Percentiles rank a stretch among this genome's conserved stretches.
These are phyloP conservation scores for Mallotus nudiflorus DNA, from an alignment of 345 rosid species.

Conservation along the genomic window DNA sequence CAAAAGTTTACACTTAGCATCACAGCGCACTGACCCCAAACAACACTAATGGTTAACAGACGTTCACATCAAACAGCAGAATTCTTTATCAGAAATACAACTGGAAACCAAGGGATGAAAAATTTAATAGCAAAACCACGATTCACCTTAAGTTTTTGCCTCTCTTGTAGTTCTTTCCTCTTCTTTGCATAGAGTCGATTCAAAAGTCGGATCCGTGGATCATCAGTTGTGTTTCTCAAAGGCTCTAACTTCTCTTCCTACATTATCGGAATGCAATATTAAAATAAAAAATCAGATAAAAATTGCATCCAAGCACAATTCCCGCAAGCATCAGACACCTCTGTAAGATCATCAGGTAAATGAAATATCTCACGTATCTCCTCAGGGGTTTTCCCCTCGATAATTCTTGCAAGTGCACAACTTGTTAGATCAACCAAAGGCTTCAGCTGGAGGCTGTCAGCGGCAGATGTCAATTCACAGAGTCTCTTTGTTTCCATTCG, in stretches of 20 bases:
- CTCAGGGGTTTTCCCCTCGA: conserved; percentile 85
- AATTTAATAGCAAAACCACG: not conserved
- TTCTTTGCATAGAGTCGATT: conserved; percentile 81
- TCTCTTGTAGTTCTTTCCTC: conserved; percentile 83
- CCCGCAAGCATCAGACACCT: conserved; percentile 48
- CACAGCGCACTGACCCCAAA: not conserved
- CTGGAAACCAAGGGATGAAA: not conserved
- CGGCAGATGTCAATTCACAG: conserved; percentile 93
- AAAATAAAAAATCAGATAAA: conserved; percentile 4
- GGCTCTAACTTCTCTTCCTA: conserved; percentile 98
- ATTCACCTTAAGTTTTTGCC: conserved; percentile 71
- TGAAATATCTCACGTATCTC: conserved; percentile 95
- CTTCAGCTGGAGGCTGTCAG: conserved; percentile 87
- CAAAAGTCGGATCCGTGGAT: conserved; percentile 82
- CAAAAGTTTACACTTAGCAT: not conserved
- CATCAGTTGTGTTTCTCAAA: conserved; percentile 75
- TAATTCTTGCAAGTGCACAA: conserved; percentile 79
- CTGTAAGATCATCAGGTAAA: conserved; percentile 96
- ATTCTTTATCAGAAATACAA: no score
- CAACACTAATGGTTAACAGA: not conserved
- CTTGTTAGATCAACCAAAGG: conserved; percentile 92
- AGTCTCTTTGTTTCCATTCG: conserved; percentile 88
- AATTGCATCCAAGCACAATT: not conserved
- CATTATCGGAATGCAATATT: conserved; percentile 8
- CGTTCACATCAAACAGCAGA: not conserved